These are phyloP conservation scores for Dictyostelium discoideum DNA, from an alignment of 78 protist species.

Conservation along the genomic window dicty_2.7 NC_007088.5:1157501-1158000, in stretches of 20 bases:
- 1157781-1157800: slow-evolving; percentile 46
- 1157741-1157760: slow-evolving; percentile 70
- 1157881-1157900: slow-evolving; percentile 17
- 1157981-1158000: background rate
- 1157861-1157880: background rate
- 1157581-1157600: slow-evolving; percentile 9
- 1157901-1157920: slow-evolving; percentile 7
- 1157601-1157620: background rate
- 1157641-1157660: slow-evolving; percentile 38
- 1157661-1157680: background rate
- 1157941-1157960: background rate
- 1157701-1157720: background rate
- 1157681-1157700: slow-evolving; percentile 8
- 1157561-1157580: background rate
- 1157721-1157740: slow-evolving; percentile 36
- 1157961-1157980: background rate
- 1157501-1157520: slow-evolving; percentile 52
- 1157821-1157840: slow-evolving; percentile 32
- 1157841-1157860: background rate
- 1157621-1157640: slow-evolving; percentile 30
- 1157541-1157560: slow-evolving; percentile 67
- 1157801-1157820: background rate
- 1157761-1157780: slow-evolving; percentile 65
- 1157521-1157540: slow-evolving; percentile 72
- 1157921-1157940: background rate